These are phyloP conservation scores for Helianthus tuberosus DNA, from an alignment of 129 eudicot species.

Conservation along the genomic window DNA sequence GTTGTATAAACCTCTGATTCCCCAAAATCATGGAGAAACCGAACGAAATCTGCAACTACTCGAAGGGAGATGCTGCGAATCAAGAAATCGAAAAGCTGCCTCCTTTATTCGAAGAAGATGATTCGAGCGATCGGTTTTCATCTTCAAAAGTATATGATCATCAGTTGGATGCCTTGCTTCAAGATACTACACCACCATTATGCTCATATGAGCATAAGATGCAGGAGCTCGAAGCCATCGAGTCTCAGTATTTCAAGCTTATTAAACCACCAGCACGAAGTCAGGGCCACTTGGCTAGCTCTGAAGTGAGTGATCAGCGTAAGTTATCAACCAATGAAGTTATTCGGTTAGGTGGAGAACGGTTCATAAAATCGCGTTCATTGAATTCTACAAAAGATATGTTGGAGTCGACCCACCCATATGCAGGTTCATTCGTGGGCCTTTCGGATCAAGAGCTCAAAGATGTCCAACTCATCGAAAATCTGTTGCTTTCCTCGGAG, in stretches of 20 bases:
- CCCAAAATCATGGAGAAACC: too few species aligned
- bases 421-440: slow-evolving; percentile 28
- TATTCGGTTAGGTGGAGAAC: slow-evolving; percentile 49
- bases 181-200: slow-evolving; percentile 16
- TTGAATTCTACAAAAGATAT: slow-evolving; percentile 10
- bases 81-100: neutral
- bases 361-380: slow-evolving; percentile 44
- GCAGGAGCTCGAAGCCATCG: slow-evolving; percentile 25
- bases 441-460: slow-evolving; percentile 35
- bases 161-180: slow-evolving; percentile 24
- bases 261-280: slow-evolving; percentile 4
- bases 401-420: slow-evolving; percentile 37
- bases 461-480: slow-evolving; percentile 46
- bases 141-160: slow-evolving; percentile 6
- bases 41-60: too few species aligned
- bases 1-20: too few species aligned
- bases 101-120: neutral
- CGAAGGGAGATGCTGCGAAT: too few species aligned
- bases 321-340: slow-evolving; percentile 47
- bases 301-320: slow-evolving; percentile 9
- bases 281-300: neutral
- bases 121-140: neutral
- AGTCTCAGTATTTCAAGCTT: slow-evolving; percentile 30
- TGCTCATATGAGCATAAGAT: slow-evolving; percentile 27
- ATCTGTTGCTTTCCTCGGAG: slow-evolving; percentile 52